Base-by-base conservation (phyloP, 768 basidiomycete species). In the Dictyophora rubrovolvata region DNA sequence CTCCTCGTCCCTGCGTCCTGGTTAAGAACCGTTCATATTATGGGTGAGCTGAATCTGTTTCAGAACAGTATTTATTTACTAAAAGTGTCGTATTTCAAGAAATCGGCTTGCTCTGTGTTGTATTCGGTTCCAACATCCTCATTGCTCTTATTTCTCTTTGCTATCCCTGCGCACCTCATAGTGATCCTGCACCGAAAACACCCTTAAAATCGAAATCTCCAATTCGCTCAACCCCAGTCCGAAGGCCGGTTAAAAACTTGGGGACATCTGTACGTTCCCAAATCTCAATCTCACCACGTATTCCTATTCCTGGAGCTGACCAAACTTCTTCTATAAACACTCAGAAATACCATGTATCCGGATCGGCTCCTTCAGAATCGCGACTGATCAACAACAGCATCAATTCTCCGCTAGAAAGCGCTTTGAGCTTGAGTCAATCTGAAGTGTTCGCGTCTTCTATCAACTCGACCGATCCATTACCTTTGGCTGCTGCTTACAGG, bases 61-160 rank as follows among this genome's bases (percentile, higher is more conserved):
- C 18, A 28, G 1, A 11, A 34, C n/a, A 7, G 36, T 50, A 57
- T 35, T 9, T 3, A 10, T 1, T 21, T 12, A 18, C 21, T 22
- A 17, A 37, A 8, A 7, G n/a, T 17, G 18, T 49, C 1, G 20
- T 49, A 9, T 21, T 16, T 20, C 28, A 36, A 57, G 56, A 57
- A 28, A 23, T 57, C 8, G 46, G 20, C 7, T 23, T 57, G 9
- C 46, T 57, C 34, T 12, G 47, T 21, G 10, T 49, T 20, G 9
- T 37, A 17, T 57, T 57, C 36, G 56, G 56, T 10, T 12, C 18
- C 21, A 57, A 57, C 56, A 57, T 57, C 17, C 18, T 57, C 16
- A 49, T 57, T 17, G 48, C 56, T 22, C 48, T 57, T 5, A 36
- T 57, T 22, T 57, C 56, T 2, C 18, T 57, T 18, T 49, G 56